Evolutionary conservation across 2,329 filamentous ascomycete genomes (phyloP), one percentile per base, ranked within the genome.

Genomic region (Nannizziopsis arthrosporioides): DNA sequence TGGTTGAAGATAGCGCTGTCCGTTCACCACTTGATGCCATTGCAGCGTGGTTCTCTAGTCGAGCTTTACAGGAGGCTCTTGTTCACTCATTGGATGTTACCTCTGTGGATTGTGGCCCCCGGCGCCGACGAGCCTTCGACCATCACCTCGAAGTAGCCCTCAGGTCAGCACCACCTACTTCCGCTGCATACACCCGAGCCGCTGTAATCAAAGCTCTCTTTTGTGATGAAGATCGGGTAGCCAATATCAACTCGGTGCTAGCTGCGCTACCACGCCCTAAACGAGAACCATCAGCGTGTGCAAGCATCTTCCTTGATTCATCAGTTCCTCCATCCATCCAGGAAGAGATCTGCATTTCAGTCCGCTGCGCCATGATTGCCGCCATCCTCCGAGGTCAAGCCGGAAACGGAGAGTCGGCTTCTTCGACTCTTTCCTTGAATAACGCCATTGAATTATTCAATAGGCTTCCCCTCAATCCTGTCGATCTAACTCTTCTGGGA

Each of bases 11-110:
- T 59, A 78, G 80, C 45, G 82, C 87, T 2, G 85, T 95, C 51
- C 80, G 84, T 45, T 92, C 86, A 14, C 86, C 89, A 0, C 77
- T 95, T 55, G 90, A 95, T 64, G 88, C 87, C 10, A 78, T 95
- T 44, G 86, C 89, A 5, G 86, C 89, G 1, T 95, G 89, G 89
- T 92, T 82, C 71, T 93, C 89, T 0, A 86, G 80, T 54, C 73
- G 82, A 48, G 73, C 78, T 10, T 68, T 94, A 34, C 84, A 88
- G 57, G 75, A 76, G 49, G 80, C 79, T 2, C 73, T 95, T 22
- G 71, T 80, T 10, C 71, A 72, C 12, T 81, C 77, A 32, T 72
- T 93, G 31, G 74, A 76, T 37, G 67, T 69, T 11, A 64, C 72
- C 30, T 74, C 75, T 50, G 71, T 73, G 9, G 67, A 69, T 8